Percentiles rank a stretch among this genome's conserved stretches.
Evolutionary conservation across 2,329 filamentous ascomycete genomes (phyloP).

Genomic region (Pseudocercospora pini-densiflorae): DNA sequence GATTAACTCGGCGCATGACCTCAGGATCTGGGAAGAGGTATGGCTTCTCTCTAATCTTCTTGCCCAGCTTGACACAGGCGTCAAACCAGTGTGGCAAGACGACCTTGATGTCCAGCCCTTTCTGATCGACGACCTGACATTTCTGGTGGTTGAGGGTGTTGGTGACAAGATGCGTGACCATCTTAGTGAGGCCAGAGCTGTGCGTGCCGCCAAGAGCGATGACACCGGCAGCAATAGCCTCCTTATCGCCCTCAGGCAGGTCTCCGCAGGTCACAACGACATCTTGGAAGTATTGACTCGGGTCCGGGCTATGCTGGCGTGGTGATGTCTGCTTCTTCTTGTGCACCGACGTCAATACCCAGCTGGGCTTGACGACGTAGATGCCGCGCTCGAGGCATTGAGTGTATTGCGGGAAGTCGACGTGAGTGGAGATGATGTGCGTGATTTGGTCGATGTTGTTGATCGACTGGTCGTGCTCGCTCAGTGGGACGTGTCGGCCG

Average conservation of each 20-base stretch:
- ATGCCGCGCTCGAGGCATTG: constrained; percentile 76
- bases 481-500: constrained; percentile 51
- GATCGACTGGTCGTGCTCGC: constrained; percentile 42
- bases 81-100: constrained; percentile 98
- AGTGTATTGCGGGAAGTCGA: constrained; percentile 89
- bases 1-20: constrained; percentile 60
- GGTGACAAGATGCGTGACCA: constrained; percentile 89
- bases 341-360: constrained; percentile 74
- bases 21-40: constrained; percentile 87
- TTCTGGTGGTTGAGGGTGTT: constrained; percentile 76
- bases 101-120: constrained; percentile 74
- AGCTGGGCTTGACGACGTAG: constrained; percentile 79
- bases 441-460: constrained; percentile 55
- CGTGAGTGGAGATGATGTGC: constrained; percentile 74
- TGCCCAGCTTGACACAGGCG: constrained; percentile 91
- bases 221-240: constrained; percentile 88
- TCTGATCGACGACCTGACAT: constrained; percentile 65
- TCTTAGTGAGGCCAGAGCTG: constrained; percentile 69
- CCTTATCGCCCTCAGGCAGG: constrained; percentile 83
- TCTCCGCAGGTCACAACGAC: constrained; percentile 83
- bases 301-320: constrained; percentile 87
- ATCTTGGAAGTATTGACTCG: constrained; percentile 84
- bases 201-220: constrained; percentile 88
- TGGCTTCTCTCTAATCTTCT: constrained; percentile 84
- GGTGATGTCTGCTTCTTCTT: constrained; percentile 75